Evolutionary conservation across 805 yeast genomes (phyloP).

Genomic region (Yarrowia divulgata): DNA sequence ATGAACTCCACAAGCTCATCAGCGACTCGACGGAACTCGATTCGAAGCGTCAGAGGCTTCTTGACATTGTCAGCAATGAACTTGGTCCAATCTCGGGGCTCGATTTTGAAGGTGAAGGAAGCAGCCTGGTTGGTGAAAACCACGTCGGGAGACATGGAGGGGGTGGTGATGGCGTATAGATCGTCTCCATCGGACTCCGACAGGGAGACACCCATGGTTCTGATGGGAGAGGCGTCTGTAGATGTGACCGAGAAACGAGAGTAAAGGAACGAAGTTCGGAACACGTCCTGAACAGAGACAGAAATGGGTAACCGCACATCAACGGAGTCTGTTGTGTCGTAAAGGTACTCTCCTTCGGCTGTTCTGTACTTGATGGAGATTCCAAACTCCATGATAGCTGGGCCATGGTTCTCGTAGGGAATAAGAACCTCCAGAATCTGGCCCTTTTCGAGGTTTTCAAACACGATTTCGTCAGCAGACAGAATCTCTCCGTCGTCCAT

Average conservation of each 20-base stretch:
- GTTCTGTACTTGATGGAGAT: slow-evolving; percentile 46
- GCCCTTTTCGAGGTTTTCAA: slow-evolving; percentile 48
- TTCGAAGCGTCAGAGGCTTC: slow-evolving; percentile 42
- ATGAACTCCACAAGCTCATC: slow-evolving; percentile 41
- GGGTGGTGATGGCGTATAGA: slow-evolving; percentile 50
- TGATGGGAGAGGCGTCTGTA: slow-evolving; percentile 51
- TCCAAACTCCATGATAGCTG: slow-evolving; percentile 38
- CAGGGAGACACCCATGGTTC: slow-evolving; percentile 62
- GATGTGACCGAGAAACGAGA: slow-evolving; percentile 76
- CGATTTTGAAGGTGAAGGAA: slow-evolving; percentile 64
- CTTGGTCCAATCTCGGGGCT: slow-evolving; percentile 50
- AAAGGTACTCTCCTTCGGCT: slow-evolving; percentile 41
- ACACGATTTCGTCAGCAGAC: slow-evolving; percentile 41
- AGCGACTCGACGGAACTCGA: slow-evolving; percentile 43
- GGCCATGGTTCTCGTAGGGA: slow-evolving; percentile 29
- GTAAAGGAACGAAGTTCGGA: slow-evolving; percentile 62
- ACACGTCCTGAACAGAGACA: slow-evolving; percentile 82
- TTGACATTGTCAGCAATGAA: slow-evolving; percentile 50
- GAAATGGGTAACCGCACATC: slow-evolving; percentile 67
- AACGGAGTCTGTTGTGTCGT: slow-evolving; percentile 49
- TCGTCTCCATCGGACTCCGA: slow-evolving; percentile 54
- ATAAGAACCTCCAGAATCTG: slow-evolving; percentile 45
- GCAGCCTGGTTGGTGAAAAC: slow-evolving; percentile 78
- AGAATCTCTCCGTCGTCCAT: slow-evolving; percentile 40
- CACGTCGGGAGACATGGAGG: slow-evolving; percentile 49